Evolutionary conservation across 176 grass and related monocot species (phyloP).

Genomic region (Aechmea fasciata): DNA sequence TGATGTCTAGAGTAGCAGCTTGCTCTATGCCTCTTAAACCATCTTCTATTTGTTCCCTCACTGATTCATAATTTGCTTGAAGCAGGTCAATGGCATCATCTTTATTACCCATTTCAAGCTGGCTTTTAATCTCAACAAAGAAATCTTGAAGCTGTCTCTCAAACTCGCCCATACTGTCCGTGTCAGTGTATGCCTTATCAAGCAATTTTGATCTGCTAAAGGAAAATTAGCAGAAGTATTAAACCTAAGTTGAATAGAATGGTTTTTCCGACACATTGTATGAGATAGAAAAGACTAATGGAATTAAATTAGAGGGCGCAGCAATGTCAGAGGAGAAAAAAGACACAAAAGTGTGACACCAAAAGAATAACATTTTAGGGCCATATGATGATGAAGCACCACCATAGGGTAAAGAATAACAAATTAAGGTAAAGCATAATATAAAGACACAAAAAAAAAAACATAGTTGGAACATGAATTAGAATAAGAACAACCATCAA

Average conservation of each 20-base stretch:
- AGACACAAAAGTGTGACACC: too few relatives aligned
- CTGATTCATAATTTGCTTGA: slow-evolving; percentile 32
- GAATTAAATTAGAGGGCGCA: too few relatives aligned
- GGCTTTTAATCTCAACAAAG: slow-evolving; percentile 27
- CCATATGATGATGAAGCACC: too few relatives aligned
- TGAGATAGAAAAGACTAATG: neutral
- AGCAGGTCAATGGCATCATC: slow-evolving; percentile 26
- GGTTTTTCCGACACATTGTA: neutral
- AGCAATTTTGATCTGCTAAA: slow-evolving; percentile 20
- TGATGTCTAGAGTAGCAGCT: slow-evolving; percentile 33
- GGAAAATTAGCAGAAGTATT: neutral
- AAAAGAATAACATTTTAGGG: too few relatives aligned
- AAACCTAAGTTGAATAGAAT: neutral
- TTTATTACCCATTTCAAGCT: slow-evolving; percentile 18
- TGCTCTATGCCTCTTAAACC: slow-evolving; percentile 27
- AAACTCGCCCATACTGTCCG: slow-evolving; percentile 14
- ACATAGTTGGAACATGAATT: too few relatives aligned
- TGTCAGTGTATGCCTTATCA: slow-evolving; percentile 19
- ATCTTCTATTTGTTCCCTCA: slow-evolving; percentile 27
- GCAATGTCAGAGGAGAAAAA: too few relatives aligned
- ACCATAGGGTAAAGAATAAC: too few relatives aligned
- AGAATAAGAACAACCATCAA: too few relatives aligned
- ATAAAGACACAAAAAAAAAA: too few relatives aligned
- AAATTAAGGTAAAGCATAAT: too few relatives aligned
- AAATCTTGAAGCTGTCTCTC: slow-evolving; percentile 27